A percentile compares a stretch with the other conserved stretches of the same genome.
These are phyloP conservation scores for Podochytrium sp. DNA, from an alignment of 192 early-diverging fungal genomes.

Conservation along the genomic window DNA sequence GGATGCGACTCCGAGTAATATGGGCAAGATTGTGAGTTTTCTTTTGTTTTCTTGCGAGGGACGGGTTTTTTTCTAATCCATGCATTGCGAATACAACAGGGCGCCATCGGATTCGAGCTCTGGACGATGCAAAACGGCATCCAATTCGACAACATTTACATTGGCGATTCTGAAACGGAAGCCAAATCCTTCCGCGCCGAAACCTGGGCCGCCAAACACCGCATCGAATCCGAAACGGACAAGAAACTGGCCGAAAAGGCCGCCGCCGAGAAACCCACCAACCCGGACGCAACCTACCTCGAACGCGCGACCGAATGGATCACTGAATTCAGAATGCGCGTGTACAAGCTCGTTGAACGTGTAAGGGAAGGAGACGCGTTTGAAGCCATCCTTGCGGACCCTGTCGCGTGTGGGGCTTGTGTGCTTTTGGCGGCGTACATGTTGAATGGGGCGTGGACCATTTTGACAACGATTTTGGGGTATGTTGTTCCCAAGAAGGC, in stretches of 20 bases:
- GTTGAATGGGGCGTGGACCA: background rate
- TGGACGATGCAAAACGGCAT: conserved; percentile 93
- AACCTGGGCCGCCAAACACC: conserved; percentile 77
- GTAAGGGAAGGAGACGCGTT: background rate
- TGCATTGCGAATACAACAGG: conserved; percentile 40
- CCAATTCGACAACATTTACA: conserved; percentile 90
- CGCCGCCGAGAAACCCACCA: background rate
- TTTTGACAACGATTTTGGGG: background rate
- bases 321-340: background rate
- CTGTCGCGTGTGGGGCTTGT: background rate
- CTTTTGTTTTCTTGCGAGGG: background rate
- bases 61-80: background rate
- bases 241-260: conserved; percentile 51
- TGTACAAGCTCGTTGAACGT: background rate
- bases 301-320: background rate
- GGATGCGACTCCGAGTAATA: conserved; percentile 75
- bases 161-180: conserved; percentile 72
- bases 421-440: background rate
- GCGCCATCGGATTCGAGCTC: conserved; percentile 87
- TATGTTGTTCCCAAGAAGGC: background rate
- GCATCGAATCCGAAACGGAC: conserved; percentile 70
- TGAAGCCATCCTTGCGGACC: background rate
- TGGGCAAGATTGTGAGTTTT: conserved; percentile 68
- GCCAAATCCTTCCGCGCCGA: conserved; percentile 76
- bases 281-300: conserved; percentile 12